These are phyloP conservation scores for Chara braunii DNA, from an alignment of 139 green algal species.

Conservation along the genomic window DNA sequence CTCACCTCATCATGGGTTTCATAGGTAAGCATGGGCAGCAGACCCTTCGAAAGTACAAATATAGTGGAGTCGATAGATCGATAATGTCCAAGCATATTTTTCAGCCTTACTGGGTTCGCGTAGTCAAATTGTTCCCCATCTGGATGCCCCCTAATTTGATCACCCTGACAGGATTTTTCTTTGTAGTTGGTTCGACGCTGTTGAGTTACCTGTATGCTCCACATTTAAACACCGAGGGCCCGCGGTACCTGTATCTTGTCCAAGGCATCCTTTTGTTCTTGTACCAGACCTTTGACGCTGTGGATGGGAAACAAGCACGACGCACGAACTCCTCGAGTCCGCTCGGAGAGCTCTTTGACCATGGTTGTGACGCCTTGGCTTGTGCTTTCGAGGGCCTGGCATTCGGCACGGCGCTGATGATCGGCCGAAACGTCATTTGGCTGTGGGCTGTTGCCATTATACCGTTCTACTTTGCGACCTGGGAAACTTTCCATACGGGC, in stretches of 20 bases:
- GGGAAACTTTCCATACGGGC: constrained; percentile 27
- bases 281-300: constrained; percentile 86
- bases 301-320: constrained; percentile 83
- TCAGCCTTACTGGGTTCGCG: constrained; percentile 14
- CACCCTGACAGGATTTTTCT: constrained; percentile 16
- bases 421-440: constrained; percentile 4
- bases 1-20: no score
- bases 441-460: constrained; percentile 10
- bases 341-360: constrained; percentile 93
- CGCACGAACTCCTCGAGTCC: constrained; percentile 76
- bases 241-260: no score
- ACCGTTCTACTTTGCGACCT: constrained; percentile 15
- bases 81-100: constrained; percentile 18
- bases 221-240: no score
- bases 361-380: no score
- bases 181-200: neutral
- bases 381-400: constrained; percentile 28
- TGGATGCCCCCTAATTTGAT: constrained; percentile 9
- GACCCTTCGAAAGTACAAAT: constrained; percentile 19
- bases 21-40: constrained; percentile 9
- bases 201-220: constrained; percentile 12
- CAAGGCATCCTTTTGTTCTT: no score
- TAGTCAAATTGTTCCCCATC: constrained; percentile 17
- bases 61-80: constrained; percentile 15
- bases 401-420: constrained; percentile 9